Evolutionary conservation across 2,329 filamentous ascomycete genomes (phyloP).

Genomic region (Monilinia laxa): DNA sequence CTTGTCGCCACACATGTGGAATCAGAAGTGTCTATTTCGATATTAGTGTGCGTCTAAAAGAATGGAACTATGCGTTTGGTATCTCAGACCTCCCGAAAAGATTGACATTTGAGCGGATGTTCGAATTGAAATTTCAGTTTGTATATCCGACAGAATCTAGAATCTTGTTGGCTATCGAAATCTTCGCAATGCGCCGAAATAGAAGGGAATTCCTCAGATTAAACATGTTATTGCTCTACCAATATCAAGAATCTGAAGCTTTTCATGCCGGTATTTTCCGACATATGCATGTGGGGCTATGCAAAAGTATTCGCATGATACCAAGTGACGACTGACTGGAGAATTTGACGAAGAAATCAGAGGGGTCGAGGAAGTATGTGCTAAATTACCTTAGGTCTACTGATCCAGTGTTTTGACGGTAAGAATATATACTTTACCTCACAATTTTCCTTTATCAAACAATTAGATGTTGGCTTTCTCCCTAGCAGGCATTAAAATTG

Average conservation of each 20-base stretch:
- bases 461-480: neutral
- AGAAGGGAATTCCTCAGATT: neutral
- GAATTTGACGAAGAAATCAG: neutral
- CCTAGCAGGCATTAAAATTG: neutral
- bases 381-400: neutral
- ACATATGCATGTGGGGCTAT: neutral
- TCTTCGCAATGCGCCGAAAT: neutral
- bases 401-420: neutral
- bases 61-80: neutral
- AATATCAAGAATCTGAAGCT: neutral
- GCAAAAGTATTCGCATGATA: neutral
- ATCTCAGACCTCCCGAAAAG: neutral
- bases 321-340: neutral
- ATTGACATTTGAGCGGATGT: neutral
- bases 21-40: neutral
- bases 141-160: neutral
- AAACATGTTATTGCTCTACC: neutral
- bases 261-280: neutral
- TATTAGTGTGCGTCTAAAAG: neutral
- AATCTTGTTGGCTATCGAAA: neutral
- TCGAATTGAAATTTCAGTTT: neutral
- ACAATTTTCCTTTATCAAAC: neutral
- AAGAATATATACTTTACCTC: neutral
- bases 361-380: neutral
- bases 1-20: conserved; percentile 10